These are phyloP conservation scores for Aspergillus sclerotiicarbonarius DNA, from an alignment of 495 filamentous ascomycete species.

Conservation along the genomic window DNA sequence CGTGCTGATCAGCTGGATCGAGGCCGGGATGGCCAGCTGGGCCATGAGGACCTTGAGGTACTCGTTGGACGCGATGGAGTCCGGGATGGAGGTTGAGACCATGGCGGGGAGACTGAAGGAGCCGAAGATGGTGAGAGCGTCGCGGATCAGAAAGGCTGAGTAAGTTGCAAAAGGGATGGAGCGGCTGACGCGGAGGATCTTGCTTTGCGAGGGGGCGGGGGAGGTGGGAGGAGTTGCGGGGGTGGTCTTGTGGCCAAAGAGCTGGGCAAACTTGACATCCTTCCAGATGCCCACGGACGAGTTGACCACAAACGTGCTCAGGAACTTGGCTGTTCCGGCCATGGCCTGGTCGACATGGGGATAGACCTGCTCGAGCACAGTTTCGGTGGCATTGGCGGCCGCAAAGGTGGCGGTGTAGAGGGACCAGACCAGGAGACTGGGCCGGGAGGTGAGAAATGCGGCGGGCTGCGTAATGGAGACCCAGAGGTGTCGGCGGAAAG, in stretches of 20 bases:
- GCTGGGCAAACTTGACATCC: constrained; percentile 46
- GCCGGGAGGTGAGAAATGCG: constrained; percentile 65
- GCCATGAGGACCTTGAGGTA: constrained; percentile 50
- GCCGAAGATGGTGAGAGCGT: constrained; percentile 84
- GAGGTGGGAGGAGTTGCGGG: constrained; percentile 35
- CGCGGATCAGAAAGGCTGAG: constrained; percentile 71
- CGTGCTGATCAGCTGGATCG: constrained; percentile 77
- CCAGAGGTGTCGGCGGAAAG: constrained; percentile 59
- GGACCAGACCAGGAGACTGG: constrained; percentile 75
- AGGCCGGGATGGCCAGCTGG: constrained; percentile 74
- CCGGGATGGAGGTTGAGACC: constrained; percentile 34
- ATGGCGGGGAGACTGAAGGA: constrained; percentile 74
- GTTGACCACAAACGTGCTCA: constrained; percentile 39
- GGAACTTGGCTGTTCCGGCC: constrained; percentile 35
- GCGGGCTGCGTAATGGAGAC: constrained; percentile 66
- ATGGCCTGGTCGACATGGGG: constrained; percentile 53
- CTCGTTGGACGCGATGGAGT: constrained; percentile 36
- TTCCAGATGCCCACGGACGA: constrained; percentile 44
- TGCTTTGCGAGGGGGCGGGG: constrained; percentile 30
- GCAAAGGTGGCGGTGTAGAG: constrained; percentile 87
- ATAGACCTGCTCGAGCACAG: constrained; percentile 33
- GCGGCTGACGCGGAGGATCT: constrained; percentile 30
- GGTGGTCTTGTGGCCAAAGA: constrained; percentile 45
- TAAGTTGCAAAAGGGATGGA: constrained; percentile 54
- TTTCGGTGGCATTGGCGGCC: constrained; percentile 71